Base-by-base conservation (phyloP, 495 filamentous ascomycete species). In the Saxispiralis lemnorum region DNA sequence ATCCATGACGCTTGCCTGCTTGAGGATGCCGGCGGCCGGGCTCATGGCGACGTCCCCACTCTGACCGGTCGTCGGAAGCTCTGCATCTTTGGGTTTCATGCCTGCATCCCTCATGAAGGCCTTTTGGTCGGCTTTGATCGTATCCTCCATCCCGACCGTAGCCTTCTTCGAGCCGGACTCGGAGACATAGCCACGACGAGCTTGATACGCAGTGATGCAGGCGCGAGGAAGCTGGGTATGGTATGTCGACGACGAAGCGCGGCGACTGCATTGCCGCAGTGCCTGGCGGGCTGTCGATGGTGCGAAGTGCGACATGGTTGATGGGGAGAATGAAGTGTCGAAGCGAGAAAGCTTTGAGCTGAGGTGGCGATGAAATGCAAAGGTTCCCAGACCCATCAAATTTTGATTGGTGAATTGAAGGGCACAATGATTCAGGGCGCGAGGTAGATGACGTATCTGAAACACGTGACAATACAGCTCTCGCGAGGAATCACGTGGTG, bases 1-100 rank as follows among this genome's bases (percentile, higher is more conserved):
- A 56, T 94, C 89, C 81, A 96, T 81, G 44, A 93, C 67, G 20
- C 82, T 83, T 2, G 86, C 92, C 56, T 93, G 80, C 62, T 89
- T 92, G 36, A 99, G 71, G 37, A 95, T 81, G 45, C 77, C 81
- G 39, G 84, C 85, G 47, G 81, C 69, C 7, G 86, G 85, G 60
- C 78, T 87, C 71, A 93, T 71, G 53, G 75, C 73, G 15, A 72
- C 63, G 51, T 85, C 78, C 1, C 64, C 76, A 40, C 69, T 69
- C 47, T 75, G 60, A 17, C 63, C 64, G 0, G 77, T 68, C 10
- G 69, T 72, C 16, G 76, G 73, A 49, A 83, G 63, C 28, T 61
- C 59, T 16, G 64, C 64, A 48, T 68, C 62, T 20, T 63, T 53
- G 0, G 79, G 68, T 19, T 68, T 60, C 44, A 73, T 63, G 17